A percentile compares a stretch with the other conserved stretches of the same genome.
These are phyloP conservation scores for Nothopassalora personata DNA, from an alignment of 2,329 filamentous ascomycete genomes.

Conservation along the genomic window DNA sequence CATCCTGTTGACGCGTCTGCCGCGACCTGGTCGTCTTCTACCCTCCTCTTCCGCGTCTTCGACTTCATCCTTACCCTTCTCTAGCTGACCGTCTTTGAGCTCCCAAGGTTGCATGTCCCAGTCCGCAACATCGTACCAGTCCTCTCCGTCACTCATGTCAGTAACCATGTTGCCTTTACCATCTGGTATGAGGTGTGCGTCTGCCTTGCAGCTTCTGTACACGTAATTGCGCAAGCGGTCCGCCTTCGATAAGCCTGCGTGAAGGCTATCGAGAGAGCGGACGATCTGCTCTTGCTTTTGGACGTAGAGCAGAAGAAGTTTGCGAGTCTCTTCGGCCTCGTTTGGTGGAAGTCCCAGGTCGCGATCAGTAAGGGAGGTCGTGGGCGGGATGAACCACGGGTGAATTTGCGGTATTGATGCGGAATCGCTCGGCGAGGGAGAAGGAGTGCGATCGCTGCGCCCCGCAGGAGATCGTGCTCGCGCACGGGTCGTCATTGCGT, in stretches of 20 bases:
- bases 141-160: conserved; percentile 82
- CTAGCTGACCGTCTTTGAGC: conserved; percentile 56
- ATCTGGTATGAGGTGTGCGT: conserved; percentile 58
- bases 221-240: conserved; percentile 68
- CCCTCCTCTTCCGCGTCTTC: conserved; percentile 46
- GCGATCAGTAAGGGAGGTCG: conserved; percentile 58
- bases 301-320: conserved; percentile 68
- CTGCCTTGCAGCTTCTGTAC: conserved; percentile 69
- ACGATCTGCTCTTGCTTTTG: conserved; percentile 84
- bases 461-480: conserved; percentile 41
- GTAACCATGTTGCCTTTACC: conserved; percentile 28
- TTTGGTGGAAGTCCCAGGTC: conserved; percentile 65
- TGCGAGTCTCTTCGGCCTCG: conserved; percentile 74
- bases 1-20: conserved; percentile 23
- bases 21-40: conserved; percentile 17
- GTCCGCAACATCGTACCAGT: conserved; percentile 81
- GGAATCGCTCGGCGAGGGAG: conserved; percentile 42
- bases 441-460: conserved; percentile 34
- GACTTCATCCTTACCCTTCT: conserved; percentile 80
- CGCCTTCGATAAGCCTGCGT: conserved; percentile 65
- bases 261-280: conserved; percentile 62
- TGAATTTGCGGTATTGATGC: conserved; percentile 54
- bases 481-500: conserved; percentile 53
- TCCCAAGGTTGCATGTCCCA: conserved; percentile 54
- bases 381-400: conserved; percentile 66